Conservation (phyloP, 2,329 filamentous ascomycete genomes). For the Rosellinia necatrix region DNA sequence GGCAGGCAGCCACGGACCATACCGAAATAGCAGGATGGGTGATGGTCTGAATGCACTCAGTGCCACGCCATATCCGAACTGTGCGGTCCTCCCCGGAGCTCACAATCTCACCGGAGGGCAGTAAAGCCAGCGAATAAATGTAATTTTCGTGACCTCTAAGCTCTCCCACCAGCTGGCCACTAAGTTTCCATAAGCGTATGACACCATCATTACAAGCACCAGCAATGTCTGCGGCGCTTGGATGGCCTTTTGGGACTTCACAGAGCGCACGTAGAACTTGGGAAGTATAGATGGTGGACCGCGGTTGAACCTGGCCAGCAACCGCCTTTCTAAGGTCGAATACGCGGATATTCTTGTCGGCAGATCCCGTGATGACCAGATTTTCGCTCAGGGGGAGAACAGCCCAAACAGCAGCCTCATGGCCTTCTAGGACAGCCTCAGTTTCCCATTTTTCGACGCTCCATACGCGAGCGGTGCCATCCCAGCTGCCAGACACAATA, state of each 20-base stretch:
- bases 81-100: slow-evolving; percentile 96
- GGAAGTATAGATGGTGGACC: slow-evolving; percentile 64
- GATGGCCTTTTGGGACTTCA: slow-evolving; percentile 74
- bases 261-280: slow-evolving; percentile 90
- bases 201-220: slow-evolving; percentile 92
- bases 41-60: slow-evolving; percentile 88
- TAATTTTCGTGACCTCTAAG: slow-evolving; percentile 91
- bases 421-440: slow-evolving; percentile 71
- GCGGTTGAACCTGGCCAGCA: slow-evolving; percentile 55
- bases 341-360: slow-evolving; percentile 86
- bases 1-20: slow-evolving; percentile 85
- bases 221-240: slow-evolving; percentile 87
- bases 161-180: slow-evolving; percentile 75
- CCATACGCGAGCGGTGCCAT: slow-evolving; percentile 87
- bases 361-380: slow-evolving; percentile 87
- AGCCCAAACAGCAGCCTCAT: slow-evolving; percentile 83
- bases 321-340: slow-evolving; percentile 73
- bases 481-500: slow-evolving; percentile 93
- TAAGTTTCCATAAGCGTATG: slow-evolving; percentile 83
- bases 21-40: slow-evolving; percentile 97
- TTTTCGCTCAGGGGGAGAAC: slow-evolving; percentile 81
- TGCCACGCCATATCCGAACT: slow-evolving; percentile 82
- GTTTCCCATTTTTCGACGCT: slow-evolving; percentile 82
- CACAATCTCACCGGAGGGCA: slow-evolving; percentile 85
- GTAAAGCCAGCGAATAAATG: slow-evolving; percentile 80